These are phyloP conservation scores for Ophiosphaerella narmari DNA, from an alignment of 2,329 filamentous ascomycete species.

Conservation along the genomic window DNA sequence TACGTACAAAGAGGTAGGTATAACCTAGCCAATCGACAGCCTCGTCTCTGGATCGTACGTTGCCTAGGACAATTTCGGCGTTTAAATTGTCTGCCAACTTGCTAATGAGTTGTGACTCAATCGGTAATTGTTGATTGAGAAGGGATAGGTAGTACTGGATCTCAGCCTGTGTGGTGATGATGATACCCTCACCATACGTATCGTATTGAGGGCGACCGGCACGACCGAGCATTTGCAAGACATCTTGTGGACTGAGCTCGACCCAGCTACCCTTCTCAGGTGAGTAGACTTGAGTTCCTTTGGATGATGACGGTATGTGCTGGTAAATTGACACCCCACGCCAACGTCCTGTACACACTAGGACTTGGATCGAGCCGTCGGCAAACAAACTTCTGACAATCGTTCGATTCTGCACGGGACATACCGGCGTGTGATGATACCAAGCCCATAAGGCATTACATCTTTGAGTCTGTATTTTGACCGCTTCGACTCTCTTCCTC, in stretches of 20 bases:
- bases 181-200: constrained; percentile 97
- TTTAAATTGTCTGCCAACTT: constrained; percentile 95
- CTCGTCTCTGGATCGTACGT: constrained; percentile 87
- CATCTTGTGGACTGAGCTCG: constrained; percentile 94
- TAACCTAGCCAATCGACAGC: constrained; percentile 99
- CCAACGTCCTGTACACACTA: constrained; percentile 96
- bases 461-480: constrained; percentile 93
- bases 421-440: constrained; percentile 99
- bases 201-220: constrained; percentile 96
- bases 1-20: constrained; percentile 95
- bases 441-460: constrained; percentile 91
- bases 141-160: constrained; percentile 97
- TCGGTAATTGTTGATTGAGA: constrained; percentile 94
- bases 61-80: constrained; percentile 92
- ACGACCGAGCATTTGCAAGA: constrained; percentile 97
- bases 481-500: constrained; percentile 77
- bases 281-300: constrained; percentile 96
- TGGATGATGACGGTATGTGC: constrained; percentile 98
- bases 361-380: constrained; percentile 87
- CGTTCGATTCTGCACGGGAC: constrained; percentile 92
- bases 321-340: constrained; percentile 98
- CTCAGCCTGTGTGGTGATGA: constrained; percentile 93
- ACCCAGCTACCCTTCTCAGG: constrained; percentile 99
- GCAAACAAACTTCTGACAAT: constrained; percentile 95
- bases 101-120: constrained; percentile 94